Percentiles rank a stretch among this genome's conserved stretches.
phyloP scores from a whole-genome alignment of 139 green algal species.

The Coelastrella sp. region DNA sequence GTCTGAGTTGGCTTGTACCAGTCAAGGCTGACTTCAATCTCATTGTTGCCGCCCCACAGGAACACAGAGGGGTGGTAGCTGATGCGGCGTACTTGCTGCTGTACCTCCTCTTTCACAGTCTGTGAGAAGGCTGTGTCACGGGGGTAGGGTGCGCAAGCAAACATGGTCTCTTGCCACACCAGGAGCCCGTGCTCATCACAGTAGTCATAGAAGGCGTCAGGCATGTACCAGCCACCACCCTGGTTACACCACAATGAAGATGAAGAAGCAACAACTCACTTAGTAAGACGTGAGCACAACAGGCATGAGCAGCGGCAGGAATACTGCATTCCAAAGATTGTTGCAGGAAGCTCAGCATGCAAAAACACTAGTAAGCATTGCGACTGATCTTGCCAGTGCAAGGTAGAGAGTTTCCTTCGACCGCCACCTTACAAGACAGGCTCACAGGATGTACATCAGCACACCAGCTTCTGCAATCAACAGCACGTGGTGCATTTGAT shows the following conservation, averaged over 20 bases:
- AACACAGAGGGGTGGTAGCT: constrained; percentile 54
- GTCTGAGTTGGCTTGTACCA: constrained; percentile 43
- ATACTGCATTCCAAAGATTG: neutral
- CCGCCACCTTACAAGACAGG: no score
- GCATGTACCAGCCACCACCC: constrained; percentile 53
- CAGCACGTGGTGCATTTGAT: no score
- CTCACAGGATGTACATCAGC: no score
- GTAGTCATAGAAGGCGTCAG: constrained; percentile 53
- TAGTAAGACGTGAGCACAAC: neutral
- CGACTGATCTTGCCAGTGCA: no score
- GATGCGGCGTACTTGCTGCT: constrained; percentile 47
- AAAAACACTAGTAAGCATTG: no score
- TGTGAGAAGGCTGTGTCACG: constrained; percentile 22
- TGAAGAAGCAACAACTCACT: neutral
- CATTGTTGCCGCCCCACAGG: constrained; percentile 85
- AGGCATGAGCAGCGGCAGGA: no score
- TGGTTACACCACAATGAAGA: neutral
- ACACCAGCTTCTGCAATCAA: no score
- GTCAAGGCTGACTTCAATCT: constrained; percentile 51
- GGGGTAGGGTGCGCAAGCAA: constrained; percentile 36
- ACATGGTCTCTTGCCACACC: constrained; percentile 61
- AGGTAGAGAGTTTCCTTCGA: no score
- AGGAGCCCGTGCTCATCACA: constrained; percentile 58
- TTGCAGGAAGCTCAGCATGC: neutral
- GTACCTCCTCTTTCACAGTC: constrained; percentile 38